Evolutionary conservation across 768 basidiomycete species (phyloP).

Genomic region (Naganishia randhawae): DNA sequence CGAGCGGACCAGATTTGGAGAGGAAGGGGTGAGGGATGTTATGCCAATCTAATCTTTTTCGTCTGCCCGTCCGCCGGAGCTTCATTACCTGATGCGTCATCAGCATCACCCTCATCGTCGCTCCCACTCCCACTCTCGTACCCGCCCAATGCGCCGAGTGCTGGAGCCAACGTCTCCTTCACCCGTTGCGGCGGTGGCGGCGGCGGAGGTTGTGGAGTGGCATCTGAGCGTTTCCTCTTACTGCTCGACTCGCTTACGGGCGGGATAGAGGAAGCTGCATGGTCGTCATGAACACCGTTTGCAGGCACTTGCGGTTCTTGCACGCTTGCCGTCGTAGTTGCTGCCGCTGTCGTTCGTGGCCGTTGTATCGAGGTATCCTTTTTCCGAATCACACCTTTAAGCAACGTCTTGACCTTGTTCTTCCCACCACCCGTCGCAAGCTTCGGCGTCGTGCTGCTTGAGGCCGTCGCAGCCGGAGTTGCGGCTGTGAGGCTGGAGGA

Average conservation of each 20-base stretch:
- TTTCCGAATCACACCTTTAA: slow-evolving; percentile 50
- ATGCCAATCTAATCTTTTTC: slow-evolving; percentile 1
- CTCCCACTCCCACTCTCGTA: slow-evolving; percentile 2
- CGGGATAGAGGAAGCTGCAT: neutral
- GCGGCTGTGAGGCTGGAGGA: slow-evolving; percentile 23
- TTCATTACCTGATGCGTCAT: neutral
- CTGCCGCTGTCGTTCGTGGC: neutral
- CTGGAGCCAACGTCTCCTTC: slow-evolving; percentile 1
- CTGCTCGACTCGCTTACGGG: neutral
- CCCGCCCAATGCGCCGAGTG: slow-evolving; percentile 1
- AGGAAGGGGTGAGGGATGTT: no score
- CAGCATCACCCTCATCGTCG: neutral
- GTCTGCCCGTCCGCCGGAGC: neutral
- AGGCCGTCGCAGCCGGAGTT: slow-evolving; percentile 9
- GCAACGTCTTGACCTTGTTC: slow-evolving; percentile 44
- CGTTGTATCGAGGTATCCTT: slow-evolving; percentile 29
- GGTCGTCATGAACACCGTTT: no score
- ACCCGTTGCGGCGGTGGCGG: neutral
- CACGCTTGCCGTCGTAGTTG: neutral
- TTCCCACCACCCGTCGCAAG: slow-evolving; percentile 28
- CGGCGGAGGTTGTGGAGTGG: neutral
- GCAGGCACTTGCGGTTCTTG: neutral
- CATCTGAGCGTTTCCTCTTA: slow-evolving; percentile 8
- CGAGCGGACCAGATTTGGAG: no score
- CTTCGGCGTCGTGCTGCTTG: slow-evolving; percentile 29